Evolutionary conservation across 2,329 filamentous ascomycete genomes (phyloP).

Genomic region (Colletotrichum liaoningense): DNA sequence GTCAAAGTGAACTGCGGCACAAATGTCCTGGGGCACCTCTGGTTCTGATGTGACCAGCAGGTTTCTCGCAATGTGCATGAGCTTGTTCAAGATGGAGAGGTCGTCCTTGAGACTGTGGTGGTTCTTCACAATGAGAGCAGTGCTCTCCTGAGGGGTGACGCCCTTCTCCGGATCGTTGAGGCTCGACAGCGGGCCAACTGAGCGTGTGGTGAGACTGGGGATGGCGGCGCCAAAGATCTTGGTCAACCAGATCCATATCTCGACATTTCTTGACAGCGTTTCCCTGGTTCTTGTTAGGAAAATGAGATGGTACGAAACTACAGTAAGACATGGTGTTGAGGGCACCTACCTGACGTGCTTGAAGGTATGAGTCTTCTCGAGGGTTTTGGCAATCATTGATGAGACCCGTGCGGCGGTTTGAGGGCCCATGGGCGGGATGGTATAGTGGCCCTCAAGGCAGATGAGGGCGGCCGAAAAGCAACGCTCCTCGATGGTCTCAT

Average conservation of each 20-base stretch:
- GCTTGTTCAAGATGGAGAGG: constrained; percentile 71
- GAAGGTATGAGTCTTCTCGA: constrained; percentile 73
- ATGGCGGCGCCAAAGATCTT: constrained; percentile 71
- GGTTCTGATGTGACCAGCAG: constrained; percentile 73
- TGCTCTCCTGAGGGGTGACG: constrained; percentile 71
- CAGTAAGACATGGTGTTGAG: background rate
- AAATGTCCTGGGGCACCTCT: constrained; percentile 74
- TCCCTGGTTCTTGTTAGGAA: constrained; percentile 55
- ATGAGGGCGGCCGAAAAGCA: constrained; percentile 71
- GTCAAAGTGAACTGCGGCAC: constrained; percentile 72
- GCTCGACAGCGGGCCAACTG: constrained; percentile 65
- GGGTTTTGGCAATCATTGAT: constrained; percentile 68
- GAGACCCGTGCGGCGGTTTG: constrained; percentile 65
- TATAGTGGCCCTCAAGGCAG: constrained; percentile 72
- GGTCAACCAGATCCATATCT: constrained; percentile 74
- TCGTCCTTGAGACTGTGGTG: constrained; percentile 71
- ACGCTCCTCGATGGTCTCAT: constrained; percentile 71
- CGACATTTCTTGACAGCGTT: constrained; percentile 70
- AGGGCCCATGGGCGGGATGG: constrained; percentile 67
- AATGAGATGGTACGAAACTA: constrained; percentile 7
- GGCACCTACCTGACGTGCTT: constrained; percentile 66
- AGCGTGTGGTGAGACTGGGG: constrained; percentile 69
- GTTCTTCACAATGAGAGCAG: constrained; percentile 71
- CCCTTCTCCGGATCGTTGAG: constrained; percentile 66
- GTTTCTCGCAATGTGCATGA: constrained; percentile 75